These are phyloP conservation scores for Acorus gramineus DNA, from an alignment of 106 monocot genomes.

Conservation along the genomic window DNA sequence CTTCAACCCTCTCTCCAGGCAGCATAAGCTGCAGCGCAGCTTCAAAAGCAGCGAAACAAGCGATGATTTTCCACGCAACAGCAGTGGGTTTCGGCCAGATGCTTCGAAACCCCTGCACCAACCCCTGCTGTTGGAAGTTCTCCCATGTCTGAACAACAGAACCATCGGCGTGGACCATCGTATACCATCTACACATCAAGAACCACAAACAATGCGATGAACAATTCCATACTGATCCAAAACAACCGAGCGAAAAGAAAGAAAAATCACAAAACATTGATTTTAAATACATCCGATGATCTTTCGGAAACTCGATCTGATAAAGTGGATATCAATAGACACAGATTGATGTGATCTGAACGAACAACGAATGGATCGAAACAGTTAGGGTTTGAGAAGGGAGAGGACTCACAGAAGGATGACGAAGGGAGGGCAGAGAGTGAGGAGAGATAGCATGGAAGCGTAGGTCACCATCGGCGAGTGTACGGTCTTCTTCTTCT, in stretches of 20 bases:
- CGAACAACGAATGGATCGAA: background rate
- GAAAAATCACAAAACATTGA: background rate
- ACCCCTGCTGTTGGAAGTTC: conserved; percentile 56
- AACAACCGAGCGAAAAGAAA: background rate
- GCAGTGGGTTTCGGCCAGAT: conserved; percentile 76
- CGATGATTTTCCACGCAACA: conserved; percentile 85
- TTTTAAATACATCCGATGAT: too few species aligned
- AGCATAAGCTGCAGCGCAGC: conserved; percentile 75
- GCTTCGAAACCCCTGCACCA: conserved; percentile 43
- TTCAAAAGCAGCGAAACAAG: conserved; percentile 76
- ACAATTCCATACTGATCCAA: background rate
- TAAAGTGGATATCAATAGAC: too few species aligned
- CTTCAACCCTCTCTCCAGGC: conserved; percentile 81
- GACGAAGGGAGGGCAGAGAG: conserved; percentile 93
- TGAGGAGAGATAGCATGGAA: conserved; percentile 88
- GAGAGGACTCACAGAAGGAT: conserved; percentile 59
- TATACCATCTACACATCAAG: conserved; percentile 70
- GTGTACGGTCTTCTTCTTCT: conserved; percentile 52
- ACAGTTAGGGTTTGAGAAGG: background rate
- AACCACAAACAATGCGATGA: background rate
- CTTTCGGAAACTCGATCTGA: too few species aligned
- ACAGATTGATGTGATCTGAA: too few species aligned
- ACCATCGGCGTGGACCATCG: conserved; percentile 98
- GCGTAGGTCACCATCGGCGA: conserved; percentile 67
- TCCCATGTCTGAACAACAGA: conserved; percentile 57